A percentile compares a stretch with the other conserved stretches of the same genome.
These are phyloP conservation scores for Ogataea methanolica DNA, from an alignment of 805 yeast species.

Conservation along the genomic window DNA sequence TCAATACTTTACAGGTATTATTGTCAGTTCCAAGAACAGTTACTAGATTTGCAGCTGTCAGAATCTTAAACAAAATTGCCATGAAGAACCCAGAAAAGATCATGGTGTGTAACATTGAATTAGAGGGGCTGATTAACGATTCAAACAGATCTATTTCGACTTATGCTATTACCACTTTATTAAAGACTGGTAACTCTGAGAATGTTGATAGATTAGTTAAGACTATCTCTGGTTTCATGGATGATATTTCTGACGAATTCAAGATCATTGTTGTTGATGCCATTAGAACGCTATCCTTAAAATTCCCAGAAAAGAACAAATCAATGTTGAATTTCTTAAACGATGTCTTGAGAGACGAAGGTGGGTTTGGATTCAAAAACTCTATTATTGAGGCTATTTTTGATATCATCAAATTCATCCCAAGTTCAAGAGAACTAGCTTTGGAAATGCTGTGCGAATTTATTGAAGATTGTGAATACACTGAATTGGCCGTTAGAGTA, in stretches of 20 bases:
- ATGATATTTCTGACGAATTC: conserved; percentile 93
- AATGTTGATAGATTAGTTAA: conserved; percentile 84
- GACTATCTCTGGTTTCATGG: conserved; percentile 84
- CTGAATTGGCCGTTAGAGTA: conserved; percentile 89
- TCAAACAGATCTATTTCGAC: conserved; percentile 90
- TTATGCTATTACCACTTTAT: conserved; percentile 91
- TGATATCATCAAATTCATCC: conserved; percentile 84
- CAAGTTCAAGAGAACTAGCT: conserved; percentile 76
- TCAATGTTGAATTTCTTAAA: conserved; percentile 77
- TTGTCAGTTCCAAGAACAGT: conserved; percentile 85
- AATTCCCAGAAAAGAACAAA: conserved; percentile 88
- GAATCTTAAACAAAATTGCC: conserved; percentile 83
- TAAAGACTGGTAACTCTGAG: conserved; percentile 91
- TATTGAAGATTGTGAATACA: conserved; percentile 96
- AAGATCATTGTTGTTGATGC: conserved; percentile 94
- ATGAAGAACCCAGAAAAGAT: conserved; percentile 74
- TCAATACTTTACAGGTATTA: conserved; percentile 68
- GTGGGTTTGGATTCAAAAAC: conserved; percentile 80
- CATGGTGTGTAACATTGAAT: conserved; percentile 74
- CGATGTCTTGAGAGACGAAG: conserved; percentile 84
- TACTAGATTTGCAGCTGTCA: conserved; percentile 88
- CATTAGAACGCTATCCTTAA: conserved; percentile 82
- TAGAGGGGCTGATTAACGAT: conserved; percentile 84
- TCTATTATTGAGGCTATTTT: conserved; percentile 89
- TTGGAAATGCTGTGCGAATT: conserved; percentile 90